A percentile compares a stretch with the other conserved stretches of the same genome.
phyloP scores from a whole-genome alignment of 768 basidiomycete species.

The Hypholoma sublateritium region DNA sequence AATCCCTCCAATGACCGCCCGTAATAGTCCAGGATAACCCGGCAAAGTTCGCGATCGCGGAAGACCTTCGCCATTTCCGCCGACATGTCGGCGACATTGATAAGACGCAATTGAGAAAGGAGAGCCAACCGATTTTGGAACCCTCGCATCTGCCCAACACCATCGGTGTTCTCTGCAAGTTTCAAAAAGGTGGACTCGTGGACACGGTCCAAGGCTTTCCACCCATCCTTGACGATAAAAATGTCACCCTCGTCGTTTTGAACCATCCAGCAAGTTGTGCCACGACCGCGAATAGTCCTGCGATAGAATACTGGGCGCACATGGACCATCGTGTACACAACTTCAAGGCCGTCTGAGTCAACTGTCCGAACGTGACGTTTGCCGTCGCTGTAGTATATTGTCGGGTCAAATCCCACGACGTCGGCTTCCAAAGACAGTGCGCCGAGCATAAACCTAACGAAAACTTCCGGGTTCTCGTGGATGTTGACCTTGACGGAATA shows the following conservation, averaged over 20 bases:
- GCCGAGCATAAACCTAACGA: conserved; percentile 20
- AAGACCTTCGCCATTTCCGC: not conserved
- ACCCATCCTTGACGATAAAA: conserved; percentile 14
- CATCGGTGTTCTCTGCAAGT: not conserved
- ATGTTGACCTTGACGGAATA: conserved; percentile 12
- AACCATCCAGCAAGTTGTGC: conserved; percentile 20
- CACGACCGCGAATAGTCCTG: conserved; percentile 15
- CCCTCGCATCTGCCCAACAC: conserved; percentile 3
- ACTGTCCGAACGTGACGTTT: conserved; percentile 1
- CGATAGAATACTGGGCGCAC: conserved; percentile 6
- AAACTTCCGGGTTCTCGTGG: conserved; percentile 11
- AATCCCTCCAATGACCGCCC: not conserved
- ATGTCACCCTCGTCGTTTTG: not conserved
- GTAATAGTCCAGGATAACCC: not conserved
- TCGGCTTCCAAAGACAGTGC: conserved; percentile 12
- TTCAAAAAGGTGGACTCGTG: not conserved
- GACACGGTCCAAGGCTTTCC: not conserved
- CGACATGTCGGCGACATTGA: not conserved
- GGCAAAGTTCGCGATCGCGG: not conserved
- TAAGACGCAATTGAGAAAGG: not conserved
- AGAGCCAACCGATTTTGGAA: not conserved
- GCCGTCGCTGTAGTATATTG: conserved; percentile 13
- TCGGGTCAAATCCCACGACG: conserved; percentile 17
- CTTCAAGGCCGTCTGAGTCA: not conserved
- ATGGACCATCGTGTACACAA: not conserved